phyloP scores from a whole-genome alignment of 2,329 filamentous ascomycete species.

The Hymenoscyphus scutula region DNA sequence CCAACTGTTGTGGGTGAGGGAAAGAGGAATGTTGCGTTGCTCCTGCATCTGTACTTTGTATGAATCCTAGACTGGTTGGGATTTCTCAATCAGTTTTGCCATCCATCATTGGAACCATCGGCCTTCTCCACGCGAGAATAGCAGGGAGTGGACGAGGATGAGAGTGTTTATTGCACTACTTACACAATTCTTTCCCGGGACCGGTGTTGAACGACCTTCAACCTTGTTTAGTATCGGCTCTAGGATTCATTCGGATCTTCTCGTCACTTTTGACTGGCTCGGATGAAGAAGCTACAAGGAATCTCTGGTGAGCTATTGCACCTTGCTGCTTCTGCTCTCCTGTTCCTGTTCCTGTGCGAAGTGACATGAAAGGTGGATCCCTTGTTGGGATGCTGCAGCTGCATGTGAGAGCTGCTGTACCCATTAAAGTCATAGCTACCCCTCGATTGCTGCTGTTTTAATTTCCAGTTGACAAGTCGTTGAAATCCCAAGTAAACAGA shows the following conservation, averaged over 20 bases:
- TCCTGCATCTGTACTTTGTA: not conserved
- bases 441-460: slow-evolving; percentile 10
- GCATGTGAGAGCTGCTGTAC: not conserved
- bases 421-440: slow-evolving; percentile 22
- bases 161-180: not conserved
- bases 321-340: not conserved
- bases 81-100: not conserved
- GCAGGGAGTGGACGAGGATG: not conserved
- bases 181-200: not conserved
- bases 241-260: not conserved
- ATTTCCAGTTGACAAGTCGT: slow-evolving; percentile 4
- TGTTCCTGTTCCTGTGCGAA: slow-evolving; percentile 7
- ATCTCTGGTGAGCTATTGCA: not conserved
- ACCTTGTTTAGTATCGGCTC: not conserved
- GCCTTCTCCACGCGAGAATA: not conserved
- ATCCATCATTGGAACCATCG: not conserved
- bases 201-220: not conserved
- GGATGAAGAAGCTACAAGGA: not conserved
- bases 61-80: not conserved
- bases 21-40: not conserved
- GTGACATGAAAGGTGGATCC: slow-evolving; percentile 6
- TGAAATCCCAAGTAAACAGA: not conserved
- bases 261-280: not conserved
- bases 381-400: not conserved
- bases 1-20: not conserved